Conservation (phyloP, 139 green algal species). For the Closterium sp. region DNA sequence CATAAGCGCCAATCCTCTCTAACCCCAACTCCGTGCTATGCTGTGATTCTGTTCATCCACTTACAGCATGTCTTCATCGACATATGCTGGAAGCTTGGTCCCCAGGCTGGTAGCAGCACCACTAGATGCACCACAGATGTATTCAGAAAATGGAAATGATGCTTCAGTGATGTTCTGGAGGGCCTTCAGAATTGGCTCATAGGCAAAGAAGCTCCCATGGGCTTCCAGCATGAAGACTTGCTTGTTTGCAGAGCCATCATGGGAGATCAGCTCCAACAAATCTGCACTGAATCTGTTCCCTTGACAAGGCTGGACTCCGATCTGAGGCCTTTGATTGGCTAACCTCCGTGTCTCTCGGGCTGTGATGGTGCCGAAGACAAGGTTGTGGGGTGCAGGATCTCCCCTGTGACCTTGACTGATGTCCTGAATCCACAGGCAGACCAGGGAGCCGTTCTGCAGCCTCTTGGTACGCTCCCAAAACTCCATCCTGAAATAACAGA, state of each 20-base stretch:
- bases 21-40: too few species aligned
- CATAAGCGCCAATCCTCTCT: background rate
- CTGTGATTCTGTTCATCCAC: background rate
- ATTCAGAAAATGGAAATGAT: conserved; percentile 37
- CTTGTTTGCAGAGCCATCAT: background rate
- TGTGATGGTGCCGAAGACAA: conserved; percentile 33
- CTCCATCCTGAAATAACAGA: conserved; percentile 18
- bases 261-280: conserved; percentile 6
- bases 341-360: background rate
- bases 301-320: conserved; percentile 19
- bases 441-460: conserved; percentile 58
- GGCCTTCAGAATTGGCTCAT: conserved; percentile 70
- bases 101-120: background rate
- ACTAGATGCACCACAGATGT: conserved; percentile 15
- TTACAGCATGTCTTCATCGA: background rate
- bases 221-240: conserved; percentile 57
- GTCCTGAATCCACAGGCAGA: conserved; percentile 50
- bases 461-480: conserved; percentile 57
- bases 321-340: background rate
- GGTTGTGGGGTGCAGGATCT: background rate
- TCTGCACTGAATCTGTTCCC: conserved; percentile 19
- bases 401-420: background rate
- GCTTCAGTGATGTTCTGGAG: conserved; percentile 56
- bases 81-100: conserved; percentile 11
- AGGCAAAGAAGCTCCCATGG: conserved; percentile 70